phyloP scores from a whole-genome alignment of 1,284 basidiomycete genomes.

The Ustilago hordei region DNA sequence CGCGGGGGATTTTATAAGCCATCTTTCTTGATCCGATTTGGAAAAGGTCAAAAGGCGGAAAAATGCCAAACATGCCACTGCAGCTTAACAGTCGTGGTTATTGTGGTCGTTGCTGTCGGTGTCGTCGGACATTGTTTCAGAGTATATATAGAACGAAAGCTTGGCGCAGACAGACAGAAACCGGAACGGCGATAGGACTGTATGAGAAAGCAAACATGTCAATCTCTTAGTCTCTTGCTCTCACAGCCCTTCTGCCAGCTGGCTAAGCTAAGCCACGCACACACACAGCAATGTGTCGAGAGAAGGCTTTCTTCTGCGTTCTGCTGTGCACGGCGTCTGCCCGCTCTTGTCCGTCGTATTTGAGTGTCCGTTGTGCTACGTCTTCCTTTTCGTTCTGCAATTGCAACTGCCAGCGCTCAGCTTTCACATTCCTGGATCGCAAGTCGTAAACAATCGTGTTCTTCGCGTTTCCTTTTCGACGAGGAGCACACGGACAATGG shows the following conservation, averaged over 20 bases:
- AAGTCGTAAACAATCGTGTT: neutral
- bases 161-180: neutral
- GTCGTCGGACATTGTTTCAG: neutral
- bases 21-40: slow-evolving; percentile 1
- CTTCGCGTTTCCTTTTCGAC: neutral
- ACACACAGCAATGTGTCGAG: neutral
- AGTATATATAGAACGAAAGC: too few relatives aligned
- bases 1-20: neutral
- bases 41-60: neutral
- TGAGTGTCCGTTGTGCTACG: neutral
- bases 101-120: neutral
- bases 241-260: neutral
- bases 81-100: too few relatives aligned
- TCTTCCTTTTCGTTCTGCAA: neutral
- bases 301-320: neutral
- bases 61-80: neutral
- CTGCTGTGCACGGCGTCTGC: neutral
- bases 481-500: neutral
- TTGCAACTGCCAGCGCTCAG: neutral
- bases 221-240: neutral
- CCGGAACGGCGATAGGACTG: neutral
- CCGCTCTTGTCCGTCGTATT: neutral
- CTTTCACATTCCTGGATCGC: slow-evolving; percentile 1
- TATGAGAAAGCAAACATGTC: neutral
- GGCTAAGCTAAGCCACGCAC: neutral